Evolutionary conservation across 2,329 filamentous ascomycete species (phyloP), one percentile per base, ranked within the genome.

Genomic region (Ophiocordyceps camponoti-floridani): DNA sequence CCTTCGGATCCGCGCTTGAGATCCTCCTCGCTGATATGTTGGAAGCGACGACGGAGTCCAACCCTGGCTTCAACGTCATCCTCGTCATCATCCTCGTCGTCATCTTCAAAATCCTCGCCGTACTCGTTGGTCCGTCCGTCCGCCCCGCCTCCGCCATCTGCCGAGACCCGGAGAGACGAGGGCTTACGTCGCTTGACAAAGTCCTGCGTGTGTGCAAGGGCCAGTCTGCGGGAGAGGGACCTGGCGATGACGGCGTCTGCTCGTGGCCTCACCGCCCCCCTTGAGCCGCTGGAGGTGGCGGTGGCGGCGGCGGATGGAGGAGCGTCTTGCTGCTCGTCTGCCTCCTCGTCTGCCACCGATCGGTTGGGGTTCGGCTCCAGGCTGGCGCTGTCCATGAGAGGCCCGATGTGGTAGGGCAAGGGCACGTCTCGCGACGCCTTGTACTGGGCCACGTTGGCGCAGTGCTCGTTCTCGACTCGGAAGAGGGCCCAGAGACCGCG

Each of bases 401-500:
- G 61, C 46, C 74, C 68, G 42, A 79, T 63, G 43, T 76, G 70
- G 58, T 95, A 96, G 0, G 89, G 89, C 0, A 96, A 69, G 0
- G 86, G 86, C 0, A 94, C 75, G 54, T 95, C 88, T 46, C 89
- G 75, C 2, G 81, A 86, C 4, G 91, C 91, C 50, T 93, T 87
- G 70, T 93, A 93, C 51, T 85, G 79, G 16, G 79, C 75, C 2
- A 98, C 89, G 53, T 95, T 94, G 45, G 82, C 80, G 62, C 87
- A 94, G 63, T 98, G 91, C 55, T 98, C 91, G 60, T 98, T 98
- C 62, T 98, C 91, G 26, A 98, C 88, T 38, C 91, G 84, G 59
- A 98, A 83, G 4, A 96, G 68, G 0, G 82, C 80, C 91, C 91
- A 98, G 57, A 95, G 77, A 48, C 86, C 88, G 57, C 91, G 70